Base-by-base conservation (phyloP, 2,329 filamentous ascomycete species). In the Paracoccidioides lutzii region DNA sequence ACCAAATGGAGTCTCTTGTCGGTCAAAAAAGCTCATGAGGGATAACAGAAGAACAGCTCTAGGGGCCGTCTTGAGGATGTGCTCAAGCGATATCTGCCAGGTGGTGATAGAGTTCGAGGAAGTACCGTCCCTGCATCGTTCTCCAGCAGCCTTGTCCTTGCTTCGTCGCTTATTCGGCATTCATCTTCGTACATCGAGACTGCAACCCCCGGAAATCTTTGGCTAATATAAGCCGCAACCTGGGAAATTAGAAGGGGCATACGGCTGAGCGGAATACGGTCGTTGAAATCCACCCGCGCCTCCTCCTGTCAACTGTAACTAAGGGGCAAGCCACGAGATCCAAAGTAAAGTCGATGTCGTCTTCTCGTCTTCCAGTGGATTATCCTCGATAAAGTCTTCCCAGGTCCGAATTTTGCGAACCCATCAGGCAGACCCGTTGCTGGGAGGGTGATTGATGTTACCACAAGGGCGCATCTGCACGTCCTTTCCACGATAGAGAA, bases 11-110 rank as follows among this genome's bases (percentile, higher is more conserved):
- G 71, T 68, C 38, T 61, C 58, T 5, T 59, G 60, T 2, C 58
- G 58, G 28, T 64, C 57, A 1, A 71, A 57, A 30, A 67, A 67
- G 5, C 65, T 59, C 59, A 71, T 69, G 2, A 67, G 60, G 0
- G 60, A 61, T 1, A 71, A 58, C 45, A 64, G 61, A 0, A 64
- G 53, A 0, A 59, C 51, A 0, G 69, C 68, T 0, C 63, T 45
- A 1, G 15, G 43, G 15, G 57, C 53, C 4, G 54, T 43, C 1
- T 56, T n/a, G 10, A 35, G 58, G 4, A 71, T 65, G 54, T 69
- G 62, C 0, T 59, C 46, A 40, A 71, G 70, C 0, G 68, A 70
- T 1, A 68, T 64, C 5, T 69, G 57, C 68, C 66, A 71, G 0
- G 68, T 71, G 0, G 66, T 63, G 1, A 72, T 62, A 2, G 69